Percentiles rank a stretch among this genome's conserved stretches.
phyloP scores from a whole-genome alignment of 2,329 filamentous ascomycete species.

The Colletotrichum brevisporum region DNA sequence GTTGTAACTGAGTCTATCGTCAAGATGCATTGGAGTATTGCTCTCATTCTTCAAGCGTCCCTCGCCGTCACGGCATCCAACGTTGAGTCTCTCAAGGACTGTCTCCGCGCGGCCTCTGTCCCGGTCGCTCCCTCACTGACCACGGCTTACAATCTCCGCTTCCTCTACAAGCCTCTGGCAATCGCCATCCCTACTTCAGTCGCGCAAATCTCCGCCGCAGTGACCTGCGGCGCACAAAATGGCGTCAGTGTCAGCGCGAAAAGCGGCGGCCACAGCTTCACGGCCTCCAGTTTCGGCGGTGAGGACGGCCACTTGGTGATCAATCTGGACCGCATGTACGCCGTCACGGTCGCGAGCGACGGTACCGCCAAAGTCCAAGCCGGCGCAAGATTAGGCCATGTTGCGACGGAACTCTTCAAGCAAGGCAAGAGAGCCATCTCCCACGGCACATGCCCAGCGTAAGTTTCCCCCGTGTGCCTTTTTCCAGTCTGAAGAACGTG shows the following conservation, averaged over 20 bases:
- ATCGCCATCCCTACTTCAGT: slow-evolving; percentile 57
- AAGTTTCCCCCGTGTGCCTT: slow-evolving; percentile 38
- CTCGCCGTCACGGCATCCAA: slow-evolving; percentile 1
- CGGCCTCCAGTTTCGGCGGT: slow-evolving; percentile 62
- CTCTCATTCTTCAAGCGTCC: neutral
- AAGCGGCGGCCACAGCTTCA: slow-evolving; percentile 67
- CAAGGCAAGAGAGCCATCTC: slow-evolving; percentile 58
- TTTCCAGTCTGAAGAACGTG: neutral
- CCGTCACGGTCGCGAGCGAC: slow-evolving; percentile 56
- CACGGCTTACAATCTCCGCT: slow-evolving; percentile 50
- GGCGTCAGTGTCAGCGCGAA: slow-evolving; percentile 64
- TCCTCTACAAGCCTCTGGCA: slow-evolving; percentile 58
- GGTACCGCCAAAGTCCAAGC: slow-evolving; percentile 60
- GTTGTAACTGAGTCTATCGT: neutral
- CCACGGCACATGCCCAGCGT: slow-evolving; percentile 68
- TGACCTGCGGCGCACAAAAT: slow-evolving; percentile 58
- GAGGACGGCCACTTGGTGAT: slow-evolving; percentile 63
- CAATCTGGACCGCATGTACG: slow-evolving; percentile 61
- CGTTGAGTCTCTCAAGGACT: slow-evolving; percentile 30
- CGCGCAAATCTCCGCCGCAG: slow-evolving; percentile 60
- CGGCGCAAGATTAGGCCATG: slow-evolving; percentile 65
- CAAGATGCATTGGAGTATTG: slow-evolving; percentile 3
- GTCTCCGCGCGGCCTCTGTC: slow-evolving; percentile 45
- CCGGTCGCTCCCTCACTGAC: slow-evolving; percentile 39
- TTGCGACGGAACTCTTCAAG: slow-evolving; percentile 56